Percentiles rank a stretch among this genome's conserved stretches.
phyloP scores from a whole-genome alignment of 345 rosid species.

The Pelargonium nanum region DNA sequence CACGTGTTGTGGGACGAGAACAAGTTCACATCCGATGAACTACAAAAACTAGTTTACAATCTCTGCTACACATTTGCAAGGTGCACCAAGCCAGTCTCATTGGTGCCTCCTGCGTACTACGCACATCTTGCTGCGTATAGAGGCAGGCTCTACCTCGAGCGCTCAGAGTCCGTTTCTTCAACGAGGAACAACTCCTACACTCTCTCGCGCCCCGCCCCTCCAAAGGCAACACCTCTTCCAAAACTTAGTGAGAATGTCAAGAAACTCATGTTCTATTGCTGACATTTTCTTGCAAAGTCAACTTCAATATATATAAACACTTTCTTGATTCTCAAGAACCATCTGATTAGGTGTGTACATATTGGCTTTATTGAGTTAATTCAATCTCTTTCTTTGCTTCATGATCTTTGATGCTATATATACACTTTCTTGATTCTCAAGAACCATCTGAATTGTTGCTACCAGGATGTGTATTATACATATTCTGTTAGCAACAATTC shows the following conservation, averaged over 20 bases:
- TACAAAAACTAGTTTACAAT: conserved; percentile 77
- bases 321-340: too few relatives aligned
- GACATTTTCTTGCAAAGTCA: conserved; percentile 10
- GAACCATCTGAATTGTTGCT: too few relatives aligned
- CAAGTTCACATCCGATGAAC: conserved; percentile 80
- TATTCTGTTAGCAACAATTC: too few relatives aligned
- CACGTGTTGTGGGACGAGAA: conserved; percentile 80
- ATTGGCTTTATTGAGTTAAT: too few relatives aligned
- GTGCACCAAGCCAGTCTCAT: conserved; percentile 86
- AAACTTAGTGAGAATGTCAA: conserved; percentile 73
- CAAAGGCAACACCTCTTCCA: conserved; percentile 66
- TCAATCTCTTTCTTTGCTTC: too few relatives aligned
- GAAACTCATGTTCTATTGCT: conserved; percentile 94
- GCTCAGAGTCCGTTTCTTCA: conserved; percentile 34
- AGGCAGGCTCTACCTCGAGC: conserved; percentile 82
- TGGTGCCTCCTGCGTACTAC: conserved; percentile 90
- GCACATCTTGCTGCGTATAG: conserved; percentile 95
- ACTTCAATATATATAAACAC: not conserved
- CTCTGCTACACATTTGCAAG: conserved; percentile 84
- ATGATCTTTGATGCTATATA: too few relatives aligned
- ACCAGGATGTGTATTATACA: too few relatives aligned
- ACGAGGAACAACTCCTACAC: conserved; percentile 26
- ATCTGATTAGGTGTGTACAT: too few relatives aligned
- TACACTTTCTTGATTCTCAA: too few relatives aligned
- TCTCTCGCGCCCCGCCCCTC: conserved; percentile 62